Base-by-base conservation (phyloP, 208 protist genomes). In the Balamuthia mandrillaris region DNA sequence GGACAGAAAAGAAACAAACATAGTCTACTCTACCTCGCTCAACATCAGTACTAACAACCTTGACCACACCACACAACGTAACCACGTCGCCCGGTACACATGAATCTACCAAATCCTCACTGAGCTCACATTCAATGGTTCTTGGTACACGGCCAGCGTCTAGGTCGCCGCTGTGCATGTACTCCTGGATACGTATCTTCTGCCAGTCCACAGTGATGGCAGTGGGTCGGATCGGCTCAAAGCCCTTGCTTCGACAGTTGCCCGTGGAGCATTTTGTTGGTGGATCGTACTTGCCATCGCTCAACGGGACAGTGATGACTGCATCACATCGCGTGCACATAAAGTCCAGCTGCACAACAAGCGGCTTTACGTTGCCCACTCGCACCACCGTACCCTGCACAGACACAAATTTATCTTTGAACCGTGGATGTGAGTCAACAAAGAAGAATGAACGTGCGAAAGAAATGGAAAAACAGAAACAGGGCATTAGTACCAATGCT, bases 21-120 rank as follows among this genome's bases (percentile, higher is more conserved):
- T 83, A 27, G n/a, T 16, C 39, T n/a, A n/a, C 24, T 56, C 60
- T 2, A 54, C 61, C 70, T 41, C 52, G 35, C 2, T 44, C 86
- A 21, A 85, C 84, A 2, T 90, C 88, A 24, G 78, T 12, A 35
- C 56, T 78, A 3, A 88, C 24, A 9, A 90, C 86, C 79, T 96
- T 96, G 3, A 96, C 93, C 18, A 95, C 84, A 9, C 95, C 95
- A 47, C 86, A 68, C 5, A 96, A 85, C 1, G 87, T 92, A 0
- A 96, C 87, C 0, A 94, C 88, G 60, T 97, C 95, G 12, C 95
- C 95, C 0, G 95, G 95, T 21, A 94, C 88, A 65, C 95, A 95
- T 7, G 65, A 41, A 68, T 96, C 95, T 27, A 97, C 93, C 14
- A 96, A 42, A 42, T 94, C 93, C 27, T 90, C 89, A 0, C 82